Base-by-base conservation (phyloP, 441 rosid species). In the Pelargonium citronellum region DNA sequence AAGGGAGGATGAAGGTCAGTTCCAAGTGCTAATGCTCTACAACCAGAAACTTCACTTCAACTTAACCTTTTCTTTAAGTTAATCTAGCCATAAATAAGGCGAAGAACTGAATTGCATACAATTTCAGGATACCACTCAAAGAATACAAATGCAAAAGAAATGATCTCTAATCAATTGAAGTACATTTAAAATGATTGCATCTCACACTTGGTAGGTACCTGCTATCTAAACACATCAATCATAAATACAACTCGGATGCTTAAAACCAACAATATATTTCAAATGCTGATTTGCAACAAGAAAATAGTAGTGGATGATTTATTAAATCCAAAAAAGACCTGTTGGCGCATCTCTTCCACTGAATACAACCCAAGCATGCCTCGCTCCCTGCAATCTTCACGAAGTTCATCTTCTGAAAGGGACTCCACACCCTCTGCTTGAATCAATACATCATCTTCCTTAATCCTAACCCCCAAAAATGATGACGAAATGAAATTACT, bases 401-500 rank as follows among this genome's bases (percentile, higher is more conserved):
- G 41, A 74, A 69, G 77, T 68, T 74, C 77, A 39, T 67, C 65
- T 74, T 74, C 77, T 34, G 69, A 43, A 11, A 74, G 67, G 15
- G 77, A 74, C 27, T 74, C 73, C 6, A 74, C 55, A 37, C 77
- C 77, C 64, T 74, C 77, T 19, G 77, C 64, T 62, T 74, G 73
- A 17, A 74, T 74, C 64, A 74, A 64, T 44, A 46, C 64, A 55
- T 69, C 73, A 24, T 69, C 61, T 63, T 69, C 69, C 37, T 74
- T 74, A 68, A 24, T 74, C 64, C 51, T 16, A 55, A 63, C 64
- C 11, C 43, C 34, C 44, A 63, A 75, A 69, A 6, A 19, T 43
- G 13, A 66, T 22, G 47, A 64, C 22, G 10, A 49, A 5, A 51
- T 24, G 16, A 3, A 64, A 49, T 67, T 69, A 43, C 68, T 64